phyloP scores from a whole-genome alignment of 257 asterid genomes.

The Coffea eugenioides region DNA sequence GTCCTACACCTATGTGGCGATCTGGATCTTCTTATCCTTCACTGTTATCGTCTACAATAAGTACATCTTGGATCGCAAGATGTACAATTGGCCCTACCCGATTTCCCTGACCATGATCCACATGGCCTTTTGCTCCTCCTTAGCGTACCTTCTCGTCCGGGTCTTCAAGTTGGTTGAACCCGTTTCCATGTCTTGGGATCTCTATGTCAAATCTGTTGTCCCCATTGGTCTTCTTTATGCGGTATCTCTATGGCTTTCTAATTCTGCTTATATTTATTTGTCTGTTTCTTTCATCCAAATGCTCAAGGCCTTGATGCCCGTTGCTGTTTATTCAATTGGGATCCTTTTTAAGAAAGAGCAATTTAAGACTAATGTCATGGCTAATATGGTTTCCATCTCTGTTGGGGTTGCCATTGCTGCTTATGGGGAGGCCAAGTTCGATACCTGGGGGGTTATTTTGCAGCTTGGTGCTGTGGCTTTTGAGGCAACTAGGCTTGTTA shows the following conservation, averaged over 20 bases:
- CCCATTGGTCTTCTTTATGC: constrained; percentile 63
- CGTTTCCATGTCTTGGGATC: constrained; percentile 58
- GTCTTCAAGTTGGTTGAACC: constrained; percentile 63
- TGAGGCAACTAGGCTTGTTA: constrained; percentile 64
- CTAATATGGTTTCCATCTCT: constrained; percentile 64
- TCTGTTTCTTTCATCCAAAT: constrained; percentile 71
- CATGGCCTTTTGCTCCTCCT: constrained; percentile 62
- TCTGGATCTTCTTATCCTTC: constrained; percentile 69
- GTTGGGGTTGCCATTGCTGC: constrained; percentile 76
- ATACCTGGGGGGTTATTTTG: constrained; percentile 57
- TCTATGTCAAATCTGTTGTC: constrained; percentile 59
- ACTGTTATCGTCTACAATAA: constrained; percentile 72
- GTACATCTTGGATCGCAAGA: constrained; percentile 65
- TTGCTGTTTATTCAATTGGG: constrained; percentile 59
- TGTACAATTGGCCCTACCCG: constrained; percentile 77
- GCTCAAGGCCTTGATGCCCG: constrained; percentile 77
- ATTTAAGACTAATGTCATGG: constrained; percentile 51
- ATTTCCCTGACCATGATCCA: constrained; percentile 73
- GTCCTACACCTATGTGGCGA: constrained; percentile 57
- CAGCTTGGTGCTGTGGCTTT: constrained; percentile 68
- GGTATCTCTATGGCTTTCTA: constrained; percentile 60
- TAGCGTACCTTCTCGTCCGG: constrained; percentile 52
- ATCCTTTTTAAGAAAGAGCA: constrained; percentile 45
- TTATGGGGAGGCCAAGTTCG: constrained; percentile 66
- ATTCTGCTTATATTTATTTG: constrained; percentile 66